Evolutionary conservation across 108 stramenopile species (phyloP), one percentile per base, ranked within the genome.

Genomic region (Fragilariopsis cylindrus): DNA sequence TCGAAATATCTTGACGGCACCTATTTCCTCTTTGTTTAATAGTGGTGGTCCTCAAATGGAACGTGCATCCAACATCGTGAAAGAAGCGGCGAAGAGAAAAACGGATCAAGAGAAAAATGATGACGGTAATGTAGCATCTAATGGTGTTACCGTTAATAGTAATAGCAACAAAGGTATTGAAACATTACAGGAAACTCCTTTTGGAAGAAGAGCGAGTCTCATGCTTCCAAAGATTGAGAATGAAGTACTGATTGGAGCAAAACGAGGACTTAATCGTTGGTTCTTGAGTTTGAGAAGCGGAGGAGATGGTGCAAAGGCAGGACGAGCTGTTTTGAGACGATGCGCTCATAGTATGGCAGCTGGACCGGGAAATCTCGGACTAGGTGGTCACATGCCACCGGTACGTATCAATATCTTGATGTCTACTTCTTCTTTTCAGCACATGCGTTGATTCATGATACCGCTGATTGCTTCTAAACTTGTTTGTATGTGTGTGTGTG

Each of bases 161-260:
- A 48, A 2, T 46, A 56, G 57, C 41, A 30, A 60, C 30, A 82
- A 76, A 46, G 76, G 73, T 66, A 67, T 84, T 19, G 30, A 90
- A 39, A 80, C 74, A 9, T 74, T 96, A 15, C 88, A 93, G 74
- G 90, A 96, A 55, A 96, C 95, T 4, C 95, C 95, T 43, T 93
- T 96, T 82, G 95, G 95, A 18, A 64, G 76, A 19, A 72, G 92
- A n/a, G 95, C 95, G 48, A 87, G 82, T 68, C 80, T 88, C 70
- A 84, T 92, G 81, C 70, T 96, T 8, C 95, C 95, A 7, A 96
- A 92, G 76, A 93, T 96, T 72, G 95, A 96, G 72, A 93, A 91
- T 53, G 92, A 96, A 75, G 95, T 96, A 7, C 57, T 93, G 15
- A 90, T 90, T 83, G 87, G 87, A 12, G 95, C 95, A 57, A 76